Percentiles rank a stretch among this genome's conserved stretches.
Evolutionary conservation across 768 basidiomycete genomes (phyloP).

Genomic region (Amanita subjunquillea): DNA sequence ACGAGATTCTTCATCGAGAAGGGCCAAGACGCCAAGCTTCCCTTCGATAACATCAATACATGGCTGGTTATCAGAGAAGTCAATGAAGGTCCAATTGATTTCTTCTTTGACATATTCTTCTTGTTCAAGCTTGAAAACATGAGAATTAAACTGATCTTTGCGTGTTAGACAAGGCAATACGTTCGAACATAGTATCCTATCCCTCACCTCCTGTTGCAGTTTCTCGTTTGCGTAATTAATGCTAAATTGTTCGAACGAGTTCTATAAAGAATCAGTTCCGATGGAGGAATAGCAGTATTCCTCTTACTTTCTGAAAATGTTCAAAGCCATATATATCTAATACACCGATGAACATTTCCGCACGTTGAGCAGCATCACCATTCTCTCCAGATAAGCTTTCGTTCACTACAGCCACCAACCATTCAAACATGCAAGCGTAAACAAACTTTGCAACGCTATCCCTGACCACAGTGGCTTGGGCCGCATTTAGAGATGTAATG

Average conservation of each 20-base stretch:
- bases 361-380: conserved; percentile 79
- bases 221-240: conserved; percentile 99
- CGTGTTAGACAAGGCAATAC: conserved; percentile 6
- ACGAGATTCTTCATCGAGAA: conserved; percentile 97
- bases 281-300: neutral
- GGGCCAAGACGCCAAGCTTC: conserved; percentile 86
- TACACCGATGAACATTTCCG: conserved; percentile 99
- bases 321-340: conserved; percentile 97
- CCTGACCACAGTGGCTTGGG: conserved; percentile 87
- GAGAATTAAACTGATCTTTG: conserved; percentile 80
- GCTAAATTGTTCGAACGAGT: conserved; percentile 96
- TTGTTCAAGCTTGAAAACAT: conserved; percentile 98
- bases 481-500: conserved; percentile 71
- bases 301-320: conserved; percentile 82
- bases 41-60: conserved; percentile 99
- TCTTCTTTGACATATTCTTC: conserved; percentile 98
- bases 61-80: conserved; percentile 97
- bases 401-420: conserved; percentile 95
- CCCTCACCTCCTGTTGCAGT: conserved; percentile 84
- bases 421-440: conserved; percentile 97
- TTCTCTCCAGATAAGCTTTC: conserved; percentile 94
- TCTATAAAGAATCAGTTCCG: conserved; percentile 29
- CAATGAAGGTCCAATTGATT: conserved; percentile 99
- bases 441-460: conserved; percentile 98
- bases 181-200: neutral